A percentile compares a stretch with the other conserved stretches of the same genome.
These are phyloP conservation scores for Botrytis medusae DNA, from an alignment of 2,329 filamentous ascomycete species.

Conservation along the genomic window DNA sequence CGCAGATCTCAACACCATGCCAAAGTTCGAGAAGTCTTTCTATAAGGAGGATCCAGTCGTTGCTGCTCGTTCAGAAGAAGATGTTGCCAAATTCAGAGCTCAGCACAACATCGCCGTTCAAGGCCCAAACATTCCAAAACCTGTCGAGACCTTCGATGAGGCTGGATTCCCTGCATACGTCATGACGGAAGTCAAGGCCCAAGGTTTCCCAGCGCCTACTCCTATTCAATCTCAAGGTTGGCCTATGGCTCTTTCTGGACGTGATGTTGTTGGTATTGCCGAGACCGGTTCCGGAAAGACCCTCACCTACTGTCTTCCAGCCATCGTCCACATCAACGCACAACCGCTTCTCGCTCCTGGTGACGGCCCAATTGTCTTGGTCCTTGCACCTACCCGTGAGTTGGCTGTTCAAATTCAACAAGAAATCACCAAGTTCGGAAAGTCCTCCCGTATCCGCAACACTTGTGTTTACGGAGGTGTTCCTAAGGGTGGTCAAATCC, in stretches of 20 bases:
- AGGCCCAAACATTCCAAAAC: constrained; percentile 81
- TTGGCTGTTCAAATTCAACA: constrained; percentile 97
- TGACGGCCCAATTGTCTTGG: constrained; percentile 93
- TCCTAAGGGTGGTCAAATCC: constrained; percentile 94
- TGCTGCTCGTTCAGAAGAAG: constrained; percentile 67
- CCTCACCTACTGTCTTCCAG: constrained; percentile 93
- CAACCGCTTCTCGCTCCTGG: constrained; percentile 93
- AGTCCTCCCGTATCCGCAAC: constrained; percentile 96
- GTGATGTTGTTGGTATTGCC: constrained; percentile 97
- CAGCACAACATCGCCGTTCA: constrained; percentile 81
- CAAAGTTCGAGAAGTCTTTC: constrained; percentile 99
- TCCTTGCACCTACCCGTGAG: constrained; percentile 95
- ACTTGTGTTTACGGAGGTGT: constrained; percentile 99
- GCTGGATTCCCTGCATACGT: constrained; percentile 96
- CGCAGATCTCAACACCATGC: constrained; percentile 71
- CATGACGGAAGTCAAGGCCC: constrained; percentile 97
- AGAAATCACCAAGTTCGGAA: constrained; percentile 98
- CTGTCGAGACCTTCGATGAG: constrained; percentile 96
- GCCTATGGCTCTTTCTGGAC: constrained; percentile 98
- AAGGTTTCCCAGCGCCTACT: constrained; percentile 90
- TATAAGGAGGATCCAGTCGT: constrained; percentile 94
- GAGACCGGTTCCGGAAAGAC: constrained; percentile 99
- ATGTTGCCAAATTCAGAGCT: constrained; percentile 86
- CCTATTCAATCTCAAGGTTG: constrained; percentile 98
- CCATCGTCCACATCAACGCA: constrained; percentile 99